These are phyloP conservation scores for Cordyceps farinosa DNA, from an alignment of 2,329 filamentous ascomycete genomes.

Conservation along the genomic window DNA sequence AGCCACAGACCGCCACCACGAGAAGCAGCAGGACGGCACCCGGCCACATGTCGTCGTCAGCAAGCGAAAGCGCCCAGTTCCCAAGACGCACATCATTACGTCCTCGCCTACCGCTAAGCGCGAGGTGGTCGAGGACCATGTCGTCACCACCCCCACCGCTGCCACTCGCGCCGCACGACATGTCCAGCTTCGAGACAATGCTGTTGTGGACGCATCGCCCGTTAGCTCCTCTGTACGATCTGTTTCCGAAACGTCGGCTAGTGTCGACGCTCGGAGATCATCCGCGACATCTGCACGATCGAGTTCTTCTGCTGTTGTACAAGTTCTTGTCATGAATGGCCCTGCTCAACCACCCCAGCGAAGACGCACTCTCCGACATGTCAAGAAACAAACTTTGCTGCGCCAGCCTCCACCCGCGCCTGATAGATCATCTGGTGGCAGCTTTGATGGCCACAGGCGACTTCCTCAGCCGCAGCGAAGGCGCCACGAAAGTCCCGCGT, in stretches of 20 bases:
- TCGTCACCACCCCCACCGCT: constrained; percentile 47
- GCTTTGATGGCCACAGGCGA: not conserved
- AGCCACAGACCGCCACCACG: constrained; percentile 22
- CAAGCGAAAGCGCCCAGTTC: constrained; percentile 40
- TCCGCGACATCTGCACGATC: constrained; percentile 55
- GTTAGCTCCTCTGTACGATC: constrained; percentile 30
- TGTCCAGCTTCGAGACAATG: constrained; percentile 43
- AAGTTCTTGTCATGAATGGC: constrained; percentile 54
- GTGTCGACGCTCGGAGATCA: constrained; percentile 44
- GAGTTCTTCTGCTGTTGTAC: constrained; percentile 53
- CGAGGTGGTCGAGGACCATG: constrained; percentile 46
- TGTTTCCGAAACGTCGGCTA: constrained; percentile 38
- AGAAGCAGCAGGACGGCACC: constrained; percentile 54
- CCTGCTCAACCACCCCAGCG: constrained; percentile 41
- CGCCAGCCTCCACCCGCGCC: constrained; percentile 28
- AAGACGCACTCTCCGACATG: constrained; percentile 57
- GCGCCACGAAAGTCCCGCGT: not conserved
- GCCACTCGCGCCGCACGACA: constrained; percentile 47
- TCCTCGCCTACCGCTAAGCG: constrained; percentile 23
- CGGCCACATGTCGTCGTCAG: constrained; percentile 52
- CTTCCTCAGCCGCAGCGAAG: constrained; percentile 12
- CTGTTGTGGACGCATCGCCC: constrained; percentile 37
- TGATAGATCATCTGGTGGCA: not conserved
- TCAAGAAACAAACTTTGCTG: constrained; percentile 52
- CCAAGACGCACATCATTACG: constrained; percentile 25